Conservation (phyloP, 129 eudicot genomes). For the Cynara cardunculus region DNA sequence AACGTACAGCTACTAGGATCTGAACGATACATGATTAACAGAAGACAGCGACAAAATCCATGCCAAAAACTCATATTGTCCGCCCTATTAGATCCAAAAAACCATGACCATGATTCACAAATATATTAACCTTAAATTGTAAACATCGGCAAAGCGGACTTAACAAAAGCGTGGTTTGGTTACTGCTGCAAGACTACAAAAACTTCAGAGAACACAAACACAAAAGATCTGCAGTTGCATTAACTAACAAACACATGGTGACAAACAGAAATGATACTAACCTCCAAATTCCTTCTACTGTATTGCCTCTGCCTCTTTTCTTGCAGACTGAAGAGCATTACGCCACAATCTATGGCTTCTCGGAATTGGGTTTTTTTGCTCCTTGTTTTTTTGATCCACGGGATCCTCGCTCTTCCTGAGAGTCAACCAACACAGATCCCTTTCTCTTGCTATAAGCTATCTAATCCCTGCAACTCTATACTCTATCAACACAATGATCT, state of each 20-base stretch:
- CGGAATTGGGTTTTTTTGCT: slow-evolving; percentile 19
- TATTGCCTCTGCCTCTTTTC: slow-evolving; percentile 15
- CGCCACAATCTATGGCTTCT: slow-evolving; percentile 45
- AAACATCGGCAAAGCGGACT: slow-evolving; percentile 33
- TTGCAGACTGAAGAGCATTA: slow-evolving; percentile 14
- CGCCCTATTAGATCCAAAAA: not conserved
- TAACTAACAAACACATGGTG: slow-evolving; percentile 42
- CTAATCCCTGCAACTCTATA: slow-evolving; percentile 40
- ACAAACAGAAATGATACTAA: slow-evolving; percentile 24
- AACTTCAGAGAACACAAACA: slow-evolving; percentile 10
- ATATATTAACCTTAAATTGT: slow-evolving; percentile 21
- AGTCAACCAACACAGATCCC: slow-evolving; percentile 18
- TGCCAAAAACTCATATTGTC: not conserved
- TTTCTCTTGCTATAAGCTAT: slow-evolving; percentile 35
- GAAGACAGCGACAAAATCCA: not conserved
- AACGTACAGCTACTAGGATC: slow-evolving; percentile 29
- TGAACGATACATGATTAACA: slow-evolving; percentile 5
- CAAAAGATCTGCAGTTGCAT: slow-evolving; percentile 21
- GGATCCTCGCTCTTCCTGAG: slow-evolving; percentile 7
- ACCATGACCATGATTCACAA: not conserved
- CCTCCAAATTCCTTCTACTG: slow-evolving; percentile 8
- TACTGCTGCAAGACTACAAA: slow-evolving; percentile 15
- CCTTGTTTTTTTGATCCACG: slow-evolving; percentile 18
- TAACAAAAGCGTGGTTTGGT: not conserved
- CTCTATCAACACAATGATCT: slow-evolving; percentile 64